Evolutionary conservation across 2,329 filamentous ascomycete species (phyloP), one percentile per base, ranked within the genome.

Genomic region (Ceratocystis huliohia): DNA sequence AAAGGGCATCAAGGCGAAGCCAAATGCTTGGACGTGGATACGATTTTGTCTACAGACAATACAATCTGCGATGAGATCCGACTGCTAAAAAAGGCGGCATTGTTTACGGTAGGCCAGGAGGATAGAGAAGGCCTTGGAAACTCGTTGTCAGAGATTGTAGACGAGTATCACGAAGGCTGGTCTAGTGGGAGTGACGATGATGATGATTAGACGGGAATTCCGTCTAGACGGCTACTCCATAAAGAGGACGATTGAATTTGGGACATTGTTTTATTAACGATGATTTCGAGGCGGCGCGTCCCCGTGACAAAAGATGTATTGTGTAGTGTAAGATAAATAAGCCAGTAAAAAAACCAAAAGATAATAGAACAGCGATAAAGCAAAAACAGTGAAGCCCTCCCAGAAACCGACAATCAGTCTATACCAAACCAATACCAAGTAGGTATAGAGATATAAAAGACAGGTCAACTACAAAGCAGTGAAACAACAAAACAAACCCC

Each of bases 81-180:
- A 72, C 74, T 76, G 1, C 76, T 96, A 33, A 84, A 88, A 70
- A 77, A 80, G 25, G 79, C 88, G 13, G 85, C 88, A 13, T 77
- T 82, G 17, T 82, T 86, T 69, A 80, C 83, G 10, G 79, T 92
- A 17, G 79, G 80, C 0, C 71, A 93, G 2, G 90, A 95, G 68
- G 92, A 97, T 72, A 82, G 93, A 53, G 94, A 99, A 75, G 80
- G 80, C 1, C 79, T 97, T n/a, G 84, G 85, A 59, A 94, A 96
- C 72, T 86, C 88, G 13, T 79, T 99, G 48, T 85, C 88, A 28
- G 87, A 89, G 68, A 86, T 97, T 71, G 87, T 88, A 1, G 92
- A 96, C 72, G 89, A 89, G 68, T 97, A 96, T 74, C 86, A 90
- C 70, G 89, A 94, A 69, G 91, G 91, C 1, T 96, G 90, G 89